Evolutionary conservation across 306 rosid species (phyloP).

Genomic region (Prunus mira): DNA sequence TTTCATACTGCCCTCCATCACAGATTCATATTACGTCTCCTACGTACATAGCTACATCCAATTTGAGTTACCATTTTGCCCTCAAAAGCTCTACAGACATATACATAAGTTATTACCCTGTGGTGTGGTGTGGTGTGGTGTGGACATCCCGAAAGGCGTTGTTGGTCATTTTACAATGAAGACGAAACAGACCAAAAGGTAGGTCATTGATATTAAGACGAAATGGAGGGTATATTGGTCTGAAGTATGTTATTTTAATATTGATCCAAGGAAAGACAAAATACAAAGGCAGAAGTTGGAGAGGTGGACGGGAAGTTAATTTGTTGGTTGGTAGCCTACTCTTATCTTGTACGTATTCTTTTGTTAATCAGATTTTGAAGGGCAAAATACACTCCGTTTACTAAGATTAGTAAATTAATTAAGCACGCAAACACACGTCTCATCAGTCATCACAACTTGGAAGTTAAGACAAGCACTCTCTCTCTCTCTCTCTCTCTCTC

Average conservation of each 20-base stretch:
- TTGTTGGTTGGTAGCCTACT: slow-evolving; percentile 66
- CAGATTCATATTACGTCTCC: background rate
- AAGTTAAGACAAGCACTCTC: background rate
- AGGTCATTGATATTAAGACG: background rate
- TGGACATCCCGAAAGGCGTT: background rate
- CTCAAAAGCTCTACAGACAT: background rate
- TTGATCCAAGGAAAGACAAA: no score
- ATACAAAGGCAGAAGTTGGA: slow-evolving; percentile 25
- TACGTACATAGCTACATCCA: background rate
- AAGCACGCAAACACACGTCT: background rate
- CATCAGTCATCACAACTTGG: background rate
- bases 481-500: background rate
- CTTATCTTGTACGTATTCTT: slow-evolving; percentile 38
- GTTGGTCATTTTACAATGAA: background rate
- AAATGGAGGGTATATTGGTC: slow-evolving; percentile 3
- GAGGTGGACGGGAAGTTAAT: slow-evolving; percentile 50
- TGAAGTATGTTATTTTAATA: background rate
- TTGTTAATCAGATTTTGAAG: slow-evolving; percentile 2
- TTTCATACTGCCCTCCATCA: background rate
- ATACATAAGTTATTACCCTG: background rate
- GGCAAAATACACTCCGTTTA: slow-evolving; percentile 15
- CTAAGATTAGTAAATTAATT: background rate
- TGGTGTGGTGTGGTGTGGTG: background rate
- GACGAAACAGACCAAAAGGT: background rate
- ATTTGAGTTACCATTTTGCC: background rate